Conservation (phyloP, 2,329 filamentous ascomycete genomes). For the Aspergillus candidus region DNA sequence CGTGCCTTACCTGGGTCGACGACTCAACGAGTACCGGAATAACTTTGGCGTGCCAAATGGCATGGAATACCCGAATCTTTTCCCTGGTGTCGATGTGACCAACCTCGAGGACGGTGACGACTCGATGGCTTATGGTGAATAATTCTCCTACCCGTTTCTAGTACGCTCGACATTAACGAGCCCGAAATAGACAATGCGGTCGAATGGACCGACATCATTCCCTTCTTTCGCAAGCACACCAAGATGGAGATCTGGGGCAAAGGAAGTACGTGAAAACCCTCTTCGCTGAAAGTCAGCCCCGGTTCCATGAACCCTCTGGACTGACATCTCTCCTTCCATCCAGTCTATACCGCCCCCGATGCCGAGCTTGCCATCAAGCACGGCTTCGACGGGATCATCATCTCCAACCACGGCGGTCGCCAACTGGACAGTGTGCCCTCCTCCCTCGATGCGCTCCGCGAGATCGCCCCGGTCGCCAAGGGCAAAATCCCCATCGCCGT, state of each 20-base stretch:
- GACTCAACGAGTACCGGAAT: constrained; percentile 9
- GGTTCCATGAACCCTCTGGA: no score
- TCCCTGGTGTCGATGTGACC: constrained; percentile 3
- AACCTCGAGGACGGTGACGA: constrained; percentile 7
- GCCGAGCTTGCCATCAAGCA: constrained; percentile 1
- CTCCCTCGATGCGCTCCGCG: constrained; percentile 2
- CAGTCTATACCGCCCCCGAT: constrained; percentile 4
- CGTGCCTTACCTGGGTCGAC: constrained; percentile 1
- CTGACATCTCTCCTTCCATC: neutral
- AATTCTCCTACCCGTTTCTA: neutral
- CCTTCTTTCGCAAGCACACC: constrained; percentile 9
- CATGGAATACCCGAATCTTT: constrained; percentile 17
- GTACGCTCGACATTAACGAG: no score
- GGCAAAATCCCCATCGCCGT: constrained; percentile 5
- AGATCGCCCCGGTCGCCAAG: neutral
- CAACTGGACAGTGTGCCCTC: neutral
- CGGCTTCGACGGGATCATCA: constrained; percentile 5
- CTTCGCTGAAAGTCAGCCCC: no score
- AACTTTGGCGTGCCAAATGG: constrained; percentile 10
- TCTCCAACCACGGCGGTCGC: no score
- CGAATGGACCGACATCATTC: constrained; percentile 1
- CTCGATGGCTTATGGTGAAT: neutral
- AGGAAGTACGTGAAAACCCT: constrained; percentile 12
- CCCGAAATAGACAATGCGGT: neutral
- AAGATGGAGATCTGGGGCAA: constrained; percentile 20